A percentile compares a stretch with the other conserved stretches of the same genome.
Evolutionary conservation across 1,284 basidiomycete genomes (phyloP).

Genomic region (Fomitiporia mediterranea): DNA sequence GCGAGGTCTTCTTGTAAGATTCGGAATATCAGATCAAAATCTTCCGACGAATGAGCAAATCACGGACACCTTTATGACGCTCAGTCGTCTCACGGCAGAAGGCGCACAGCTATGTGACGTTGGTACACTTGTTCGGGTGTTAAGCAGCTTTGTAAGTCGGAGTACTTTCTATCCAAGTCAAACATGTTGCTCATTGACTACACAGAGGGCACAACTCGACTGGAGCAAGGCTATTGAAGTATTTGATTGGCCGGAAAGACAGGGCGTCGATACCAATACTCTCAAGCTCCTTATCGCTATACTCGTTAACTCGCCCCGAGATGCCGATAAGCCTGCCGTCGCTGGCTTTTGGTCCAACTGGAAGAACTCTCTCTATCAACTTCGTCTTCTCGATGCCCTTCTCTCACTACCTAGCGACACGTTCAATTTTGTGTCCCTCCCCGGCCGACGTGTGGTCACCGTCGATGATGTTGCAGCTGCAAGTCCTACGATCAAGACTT

Average conservation of each 20-base stretch:
- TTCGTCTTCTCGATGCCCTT: conserved; percentile 84
- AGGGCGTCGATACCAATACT: conserved; percentile 78
- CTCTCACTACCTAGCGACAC: conserved; percentile 85
- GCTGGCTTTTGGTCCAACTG: conserved; percentile 80
- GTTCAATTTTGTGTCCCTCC: conserved; percentile 86
- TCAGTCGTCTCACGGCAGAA: conserved; percentile 66
- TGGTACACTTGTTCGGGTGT: conserved; percentile 65
- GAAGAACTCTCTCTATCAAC: conserved; percentile 82
- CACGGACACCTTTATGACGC: conserved; percentile 59
- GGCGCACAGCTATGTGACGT: conserved; percentile 71
- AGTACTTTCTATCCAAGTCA: neutral
- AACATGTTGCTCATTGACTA: conserved; percentile 23
- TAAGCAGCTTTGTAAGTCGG: conserved; percentile 58
- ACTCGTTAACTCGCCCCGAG: conserved; percentile 66
- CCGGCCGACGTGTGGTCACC: conserved; percentile 75
- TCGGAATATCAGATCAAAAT: conserved; percentile 62
- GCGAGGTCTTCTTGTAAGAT: conserved; percentile 62
- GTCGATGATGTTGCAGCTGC: conserved; percentile 81
- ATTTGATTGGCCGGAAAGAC: conserved; percentile 74
- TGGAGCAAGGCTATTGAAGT: conserved; percentile 78
- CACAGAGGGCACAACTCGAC: conserved; percentile 57
- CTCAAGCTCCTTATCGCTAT: conserved; percentile 78
- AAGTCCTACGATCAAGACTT: conserved; percentile 81
- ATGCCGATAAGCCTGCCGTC: conserved; percentile 69
- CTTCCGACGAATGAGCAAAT: conserved; percentile 68